These are phyloP conservation scores for Papiliotrema flavescens DNA, from an alignment of 1,284 basidiomycete genomes.

Conservation along the genomic window DNA sequence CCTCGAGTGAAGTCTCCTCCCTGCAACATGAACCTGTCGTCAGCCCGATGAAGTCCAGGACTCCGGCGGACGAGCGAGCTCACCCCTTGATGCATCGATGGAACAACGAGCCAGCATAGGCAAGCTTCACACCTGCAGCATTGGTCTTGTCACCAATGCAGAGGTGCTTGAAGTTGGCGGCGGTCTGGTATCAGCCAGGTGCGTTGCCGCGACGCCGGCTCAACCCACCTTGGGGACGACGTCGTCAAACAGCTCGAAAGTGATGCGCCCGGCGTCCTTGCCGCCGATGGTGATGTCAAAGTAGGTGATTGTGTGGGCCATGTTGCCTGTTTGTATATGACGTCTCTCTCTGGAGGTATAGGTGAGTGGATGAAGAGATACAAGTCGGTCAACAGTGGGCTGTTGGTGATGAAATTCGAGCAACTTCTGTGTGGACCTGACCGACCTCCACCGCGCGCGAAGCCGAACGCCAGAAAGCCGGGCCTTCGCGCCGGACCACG, in stretches of 20 bases:
- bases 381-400: too few species aligned
- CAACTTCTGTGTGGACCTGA: neutral
- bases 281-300: slow-evolving; percentile 74
- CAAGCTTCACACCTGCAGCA: slow-evolving; percentile 49
- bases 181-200: slow-evolving; percentile 52
- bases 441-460: neutral
- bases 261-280: slow-evolving; percentile 61
- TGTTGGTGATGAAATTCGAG: neutral
- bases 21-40: slow-evolving; percentile 69
- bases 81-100: slow-evolving; percentile 67
- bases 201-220: neutral
- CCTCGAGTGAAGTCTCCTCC: slow-evolving; percentile 52
- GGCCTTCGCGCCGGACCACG: too few species aligned
- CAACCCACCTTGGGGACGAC: slow-evolving; percentile 51
- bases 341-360: neutral
- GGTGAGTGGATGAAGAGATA: neutral
- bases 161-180: slow-evolving; percentile 86
- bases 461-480: neutral
- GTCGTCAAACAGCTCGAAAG: slow-evolving; percentile 77
- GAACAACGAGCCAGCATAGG: slow-evolving; percentile 60
- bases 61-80: neutral
- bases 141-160: slow-evolving; percentile 66
- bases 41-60: neutral
- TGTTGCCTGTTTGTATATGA: slow-evolving; percentile 8
- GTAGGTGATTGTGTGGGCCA: slow-evolving; percentile 53